Percentiles rank a stretch among this genome's conserved stretches.
phyloP scores from a whole-genome alignment of 768 basidiomycete genomes.

The Mycena olivaceomarginata region DNA sequence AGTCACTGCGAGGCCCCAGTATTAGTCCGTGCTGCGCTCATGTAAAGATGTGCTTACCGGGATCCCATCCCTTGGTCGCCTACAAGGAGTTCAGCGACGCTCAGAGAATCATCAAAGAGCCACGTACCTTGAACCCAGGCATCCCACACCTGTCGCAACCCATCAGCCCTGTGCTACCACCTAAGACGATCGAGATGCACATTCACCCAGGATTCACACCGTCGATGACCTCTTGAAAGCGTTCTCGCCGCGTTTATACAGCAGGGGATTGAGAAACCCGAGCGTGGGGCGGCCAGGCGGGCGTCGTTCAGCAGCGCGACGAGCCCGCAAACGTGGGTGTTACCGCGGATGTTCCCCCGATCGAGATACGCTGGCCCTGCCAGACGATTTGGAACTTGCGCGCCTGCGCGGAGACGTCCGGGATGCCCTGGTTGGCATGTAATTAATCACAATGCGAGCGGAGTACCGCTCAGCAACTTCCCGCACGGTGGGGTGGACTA shows the following conservation, averaged over 20 bases:
- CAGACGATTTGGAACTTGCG: conserved; percentile 69
- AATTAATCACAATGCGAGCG: background rate
- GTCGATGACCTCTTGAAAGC: conserved; percentile 76
- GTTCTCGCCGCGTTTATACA: conserved; percentile 64
- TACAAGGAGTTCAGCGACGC: conserved; percentile 41
- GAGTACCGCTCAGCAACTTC: conserved; percentile 25
- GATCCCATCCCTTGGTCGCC: conserved; percentile 78
- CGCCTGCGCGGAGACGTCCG: conserved; percentile 81
- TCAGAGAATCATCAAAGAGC: background rate
- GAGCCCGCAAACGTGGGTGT: conserved; percentile 78
- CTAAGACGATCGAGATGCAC: background rate
- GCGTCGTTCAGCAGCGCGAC: conserved; percentile 81
- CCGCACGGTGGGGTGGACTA: conserved; percentile 23
- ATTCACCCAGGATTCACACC: conserved; percentile 72
- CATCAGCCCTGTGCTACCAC: background rate
- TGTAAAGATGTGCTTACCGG: conserved; percentile 56
- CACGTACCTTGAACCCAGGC: conserved; percentile 76
- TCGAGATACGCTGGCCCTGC: conserved; percentile 57
- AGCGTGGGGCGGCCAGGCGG: conserved; percentile 67
- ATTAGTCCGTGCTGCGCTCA: background rate
- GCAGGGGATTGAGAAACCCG: conserved; percentile 82
- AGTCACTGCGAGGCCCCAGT: background rate
- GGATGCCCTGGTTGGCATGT: conserved; percentile 64
- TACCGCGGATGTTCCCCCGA: conserved; percentile 81
- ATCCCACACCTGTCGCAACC: conserved; percentile 70